Conservation (phyloP, 2,329 filamentous ascomycete genomes). For the Pseudodiploospora longispora region DNA sequence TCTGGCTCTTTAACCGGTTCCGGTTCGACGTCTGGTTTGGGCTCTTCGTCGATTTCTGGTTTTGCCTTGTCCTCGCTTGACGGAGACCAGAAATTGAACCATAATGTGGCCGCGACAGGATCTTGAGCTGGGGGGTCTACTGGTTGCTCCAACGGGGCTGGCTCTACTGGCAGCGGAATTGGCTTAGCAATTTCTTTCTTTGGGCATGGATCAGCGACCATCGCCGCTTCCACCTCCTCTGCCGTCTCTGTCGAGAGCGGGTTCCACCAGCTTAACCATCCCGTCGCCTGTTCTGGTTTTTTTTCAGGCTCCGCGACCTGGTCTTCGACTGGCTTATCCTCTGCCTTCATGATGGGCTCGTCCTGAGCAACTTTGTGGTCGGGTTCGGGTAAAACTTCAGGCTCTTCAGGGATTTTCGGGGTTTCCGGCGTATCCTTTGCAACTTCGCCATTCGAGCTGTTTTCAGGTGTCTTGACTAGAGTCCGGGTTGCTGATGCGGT, state of each 20-base stretch:
- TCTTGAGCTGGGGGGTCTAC: slow-evolving; percentile 10
- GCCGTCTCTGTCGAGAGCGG: neutral
- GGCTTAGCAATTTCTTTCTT: slow-evolving; percentile 3
- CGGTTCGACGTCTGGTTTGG: slow-evolving; percentile 6
- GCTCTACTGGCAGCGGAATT: slow-evolving; percentile 7
- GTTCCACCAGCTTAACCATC: neutral
- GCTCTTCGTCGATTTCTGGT: neutral
- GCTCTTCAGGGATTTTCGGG: no score
- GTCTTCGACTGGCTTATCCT: no score
- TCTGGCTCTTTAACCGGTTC: slow-evolving; percentile 23
- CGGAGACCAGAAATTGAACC: slow-evolving; percentile 34
- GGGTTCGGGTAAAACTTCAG: no score
- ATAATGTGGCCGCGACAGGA: slow-evolving; percentile 21
- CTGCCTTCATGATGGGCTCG: no score
- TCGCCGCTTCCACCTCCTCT: no score
- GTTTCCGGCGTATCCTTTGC: no score
- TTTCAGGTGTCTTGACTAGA: neutral
- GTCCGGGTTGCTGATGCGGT: slow-evolving; percentile 5
- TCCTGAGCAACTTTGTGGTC: no score
- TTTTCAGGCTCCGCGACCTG: no score
- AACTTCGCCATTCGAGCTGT: neutral
- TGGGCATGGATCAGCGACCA: neutral
- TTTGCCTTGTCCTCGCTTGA: slow-evolving; percentile 12
- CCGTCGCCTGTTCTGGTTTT: neutral
- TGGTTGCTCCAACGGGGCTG: slow-evolving; percentile 11